Evolutionary conservation across 306 rosid species (phyloP), one percentile per base, ranked within the genome.

Genomic region (Rosa persica): DNA sequence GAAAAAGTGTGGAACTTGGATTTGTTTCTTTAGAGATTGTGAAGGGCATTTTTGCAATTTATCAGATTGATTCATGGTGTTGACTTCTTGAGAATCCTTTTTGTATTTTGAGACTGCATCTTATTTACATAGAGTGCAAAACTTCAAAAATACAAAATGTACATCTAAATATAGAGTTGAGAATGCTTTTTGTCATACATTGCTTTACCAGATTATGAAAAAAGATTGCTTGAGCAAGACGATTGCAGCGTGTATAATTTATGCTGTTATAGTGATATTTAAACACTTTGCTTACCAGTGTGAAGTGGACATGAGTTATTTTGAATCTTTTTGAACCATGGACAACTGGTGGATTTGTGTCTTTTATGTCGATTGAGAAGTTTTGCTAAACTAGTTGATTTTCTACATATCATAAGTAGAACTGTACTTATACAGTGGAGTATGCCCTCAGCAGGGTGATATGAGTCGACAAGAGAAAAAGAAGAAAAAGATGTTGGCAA

Each of bases 401-500:
- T 55, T 27, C 30, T 39, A 72, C 38, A 12, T 16, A 38, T 76
- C 34, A 67, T 58, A 9, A 23, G 65, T 23, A 19, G 76, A 8
- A 27, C 49, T 72, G 8, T 51, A 75, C 71, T 80, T 84, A 81
- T 74, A 57, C 20, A 40, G 73, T 46, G 73, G 58, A 82, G 42
- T 48, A 47, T 49, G 60, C 78, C 82, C 73, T 67, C 74, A 65
- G 78, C 86, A 75, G 84, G 83, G 66, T 79, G 40, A 77, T 20
- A 78, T 80, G 80, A 67, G 83, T 51, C 17, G 8, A 60, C 36
- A 11, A 47, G 25, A 74, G 70, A 71, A 57, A 39, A 67, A 66
- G 83, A 75, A 74, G 62, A 83, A 49, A 86, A 89, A 72, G 75
- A 85, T 52, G 85, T 67, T 30, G 20, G 34, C 70, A 1, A 40